Conservation (phyloP, 345 rosid genomes). For the Eutrema heterophyllum region DNA sequence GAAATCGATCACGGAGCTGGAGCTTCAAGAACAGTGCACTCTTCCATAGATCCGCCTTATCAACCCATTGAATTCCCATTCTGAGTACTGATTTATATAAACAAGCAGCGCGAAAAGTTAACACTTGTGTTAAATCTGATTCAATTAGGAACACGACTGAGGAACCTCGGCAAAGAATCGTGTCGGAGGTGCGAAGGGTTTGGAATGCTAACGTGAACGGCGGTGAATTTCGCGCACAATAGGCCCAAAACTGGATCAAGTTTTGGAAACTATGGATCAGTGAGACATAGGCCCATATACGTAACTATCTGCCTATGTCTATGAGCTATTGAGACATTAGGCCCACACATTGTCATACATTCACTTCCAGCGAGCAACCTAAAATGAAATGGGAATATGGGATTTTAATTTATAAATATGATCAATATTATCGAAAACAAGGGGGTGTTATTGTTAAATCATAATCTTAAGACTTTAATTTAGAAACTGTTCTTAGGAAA, state of each 20-base stretch:
- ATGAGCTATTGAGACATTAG: no score
- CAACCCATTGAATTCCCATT: conserved; percentile 59
- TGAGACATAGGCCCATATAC: not conserved
- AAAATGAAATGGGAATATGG: no score
- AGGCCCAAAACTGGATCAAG: not conserved
- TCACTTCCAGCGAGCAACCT: no score
- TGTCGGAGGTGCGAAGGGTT: conserved; percentile 1
- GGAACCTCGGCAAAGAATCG: no score
- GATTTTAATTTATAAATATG: no score
- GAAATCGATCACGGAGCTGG: conserved; percentile 66
- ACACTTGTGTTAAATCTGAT: not conserved
- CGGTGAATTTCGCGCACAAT: conserved; percentile 9
- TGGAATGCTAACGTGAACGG: conserved; percentile 21
- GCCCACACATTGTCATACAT: no score
- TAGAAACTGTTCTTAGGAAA: no score
- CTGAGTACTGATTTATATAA: not conserved
- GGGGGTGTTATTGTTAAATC: no score
- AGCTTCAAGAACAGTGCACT: conserved; percentile 58
- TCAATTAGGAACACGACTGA: no score
- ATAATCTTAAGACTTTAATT: no score
- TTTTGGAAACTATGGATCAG: not conserved
- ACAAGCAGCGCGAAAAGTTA: not conserved
- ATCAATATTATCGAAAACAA: no score
- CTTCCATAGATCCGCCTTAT: conserved; percentile 79
- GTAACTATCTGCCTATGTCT: not conserved